Percentiles rank a stretch among this genome's conserved stretches.
Conservation (phyloP, 177 flowering plant species). For the Vitis hybrid region DNA sequence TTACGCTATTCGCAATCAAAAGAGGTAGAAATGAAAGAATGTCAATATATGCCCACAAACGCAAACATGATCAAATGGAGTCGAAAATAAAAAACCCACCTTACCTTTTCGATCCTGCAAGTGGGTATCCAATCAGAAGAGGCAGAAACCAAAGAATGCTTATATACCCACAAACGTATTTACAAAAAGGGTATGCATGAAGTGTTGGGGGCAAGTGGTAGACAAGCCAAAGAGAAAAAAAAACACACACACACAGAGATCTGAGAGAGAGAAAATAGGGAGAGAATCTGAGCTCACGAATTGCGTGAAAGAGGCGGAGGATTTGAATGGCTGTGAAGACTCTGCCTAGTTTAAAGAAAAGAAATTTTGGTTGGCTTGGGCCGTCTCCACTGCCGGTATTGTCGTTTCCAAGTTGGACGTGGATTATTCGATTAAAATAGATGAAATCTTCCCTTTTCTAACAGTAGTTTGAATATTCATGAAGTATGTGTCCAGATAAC, state of each 20-base stretch:
- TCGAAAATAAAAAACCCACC: background rate
- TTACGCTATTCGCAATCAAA: no score
- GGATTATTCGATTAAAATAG: background rate
- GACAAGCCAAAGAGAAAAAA: background rate
- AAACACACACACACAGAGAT: background rate
- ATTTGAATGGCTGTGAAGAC: slow-evolving; percentile 19
- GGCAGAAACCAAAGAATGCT: background rate
- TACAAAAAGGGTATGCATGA: background rate
- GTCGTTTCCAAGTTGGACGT: slow-evolving; percentile 7
- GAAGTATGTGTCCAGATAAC: no score
- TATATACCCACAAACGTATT: background rate
- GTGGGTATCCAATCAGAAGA: background rate
- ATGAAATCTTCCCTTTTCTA: no score
- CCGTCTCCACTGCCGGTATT: slow-evolving; percentile 11
- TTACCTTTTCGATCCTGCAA: background rate
- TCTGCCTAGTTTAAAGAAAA: slow-evolving; percentile 10
- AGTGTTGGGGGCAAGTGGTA: background rate
- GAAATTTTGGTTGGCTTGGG: slow-evolving; percentile 3
- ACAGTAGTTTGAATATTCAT: no score
- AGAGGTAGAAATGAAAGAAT: background rate
- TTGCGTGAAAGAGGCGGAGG: background rate
- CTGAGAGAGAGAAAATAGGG: slow-evolving; percentile 2
- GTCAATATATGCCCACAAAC: background rate
- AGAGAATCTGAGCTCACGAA: slow-evolving; percentile 17
- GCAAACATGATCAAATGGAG: background rate